phyloP scores from a whole-genome alignment of 1,284 basidiomycete genomes.

The Trametes sp. region DNA sequence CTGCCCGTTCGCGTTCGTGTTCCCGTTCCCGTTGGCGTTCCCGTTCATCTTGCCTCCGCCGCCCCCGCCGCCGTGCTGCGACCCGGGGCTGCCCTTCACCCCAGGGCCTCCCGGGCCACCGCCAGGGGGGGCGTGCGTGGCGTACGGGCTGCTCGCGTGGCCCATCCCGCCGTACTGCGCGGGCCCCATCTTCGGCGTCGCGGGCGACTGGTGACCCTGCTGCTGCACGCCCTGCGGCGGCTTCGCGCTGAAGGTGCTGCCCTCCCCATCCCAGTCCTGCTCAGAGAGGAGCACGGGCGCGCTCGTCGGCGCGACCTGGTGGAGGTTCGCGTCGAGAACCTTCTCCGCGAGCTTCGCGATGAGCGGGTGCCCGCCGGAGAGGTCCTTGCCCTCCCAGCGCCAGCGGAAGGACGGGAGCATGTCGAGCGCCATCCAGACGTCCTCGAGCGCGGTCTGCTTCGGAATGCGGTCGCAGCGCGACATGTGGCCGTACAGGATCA shows the following conservation, averaged over 20 bases:
- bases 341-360: slow-evolving; percentile 81
- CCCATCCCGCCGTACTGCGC: slow-evolving; percentile 33
- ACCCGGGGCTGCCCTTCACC: slow-evolving; percentile 28
- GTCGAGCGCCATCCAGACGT: slow-evolving; percentile 83
- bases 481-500: slow-evolving; percentile 85
- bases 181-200: slow-evolving; percentile 39
- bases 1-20: slow-evolving; percentile 44
- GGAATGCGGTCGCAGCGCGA: slow-evolving; percentile 73
- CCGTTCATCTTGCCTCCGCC: slow-evolving; percentile 22
- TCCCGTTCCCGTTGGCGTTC: no score
- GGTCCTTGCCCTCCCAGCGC: slow-evolving; percentile 85
- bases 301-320: slow-evolving; percentile 62
- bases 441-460: slow-evolving; percentile 71
- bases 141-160: slow-evolving; percentile 25
- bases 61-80: slow-evolving; percentile 6
- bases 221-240: slow-evolving; percentile 13
- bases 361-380: slow-evolving; percentile 78
- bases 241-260: slow-evolving; percentile 40
- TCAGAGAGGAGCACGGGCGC: slow-evolving; percentile 69
- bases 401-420: slow-evolving; percentile 86
- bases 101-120: background rate
- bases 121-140: slow-evolving; percentile 11
- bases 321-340: slow-evolving; percentile 73
- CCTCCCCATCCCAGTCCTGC: slow-evolving; percentile 70
- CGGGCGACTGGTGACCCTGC: slow-evolving; percentile 27